Base-by-base conservation (phyloP, 371 early-diverging fungal genomes). In the Mucor piriformis region DNA sequence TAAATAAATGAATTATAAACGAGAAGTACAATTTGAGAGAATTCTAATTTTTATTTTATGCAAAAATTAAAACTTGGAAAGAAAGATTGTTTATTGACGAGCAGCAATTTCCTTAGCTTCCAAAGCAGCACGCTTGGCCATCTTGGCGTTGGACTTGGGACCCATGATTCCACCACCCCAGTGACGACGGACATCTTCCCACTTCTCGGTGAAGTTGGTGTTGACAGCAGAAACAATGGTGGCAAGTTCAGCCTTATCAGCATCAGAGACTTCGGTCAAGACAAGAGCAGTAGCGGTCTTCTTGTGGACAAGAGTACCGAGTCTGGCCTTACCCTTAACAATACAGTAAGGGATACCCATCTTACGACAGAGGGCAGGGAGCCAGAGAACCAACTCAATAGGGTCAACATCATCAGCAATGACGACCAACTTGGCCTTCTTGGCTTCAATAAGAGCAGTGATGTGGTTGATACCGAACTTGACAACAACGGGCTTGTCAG, bases 381-480 rank as follows among this genome's bases (percentile, higher is more conserved):
- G 88, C 94, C 95, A 99, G 68, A 99, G 74, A 63, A 99, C 99
- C 64, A 99, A 72, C 81, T 99, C 99, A 76, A 99, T 96, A 66
- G 99, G 99, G 85, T 99, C 97, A 72, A 99, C 99, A 83, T 99
- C 98, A 76, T 96, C 88, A 63, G 99, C 99, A 80, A 99, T 99
- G 72, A 99, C 86, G 55, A 99, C 99, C 59, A 99, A 87, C 77
- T 93, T 89, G 72, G 99, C 96, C 91, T 97, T 99, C 92, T 99
- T 99, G 79, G 87, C 84, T 87, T 99, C 99, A 57, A 99, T 85
- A 47, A 99, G 84, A 55, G 95, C 92, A 61, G 97, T 95, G 76
- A 99, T 92, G 89, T 99, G 99, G 92, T 99, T 99, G 75, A 99
- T 90, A 83, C 99, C 99, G 86, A 93, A 95, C 92, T 99, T 98